A percentile compares a stretch with the other conserved stretches of the same genome.
These are phyloP conservation scores for Fusarium bulbicola DNA, from an alignment of 2,329 filamentous ascomycete genomes.

Conservation along the genomic window DNA sequence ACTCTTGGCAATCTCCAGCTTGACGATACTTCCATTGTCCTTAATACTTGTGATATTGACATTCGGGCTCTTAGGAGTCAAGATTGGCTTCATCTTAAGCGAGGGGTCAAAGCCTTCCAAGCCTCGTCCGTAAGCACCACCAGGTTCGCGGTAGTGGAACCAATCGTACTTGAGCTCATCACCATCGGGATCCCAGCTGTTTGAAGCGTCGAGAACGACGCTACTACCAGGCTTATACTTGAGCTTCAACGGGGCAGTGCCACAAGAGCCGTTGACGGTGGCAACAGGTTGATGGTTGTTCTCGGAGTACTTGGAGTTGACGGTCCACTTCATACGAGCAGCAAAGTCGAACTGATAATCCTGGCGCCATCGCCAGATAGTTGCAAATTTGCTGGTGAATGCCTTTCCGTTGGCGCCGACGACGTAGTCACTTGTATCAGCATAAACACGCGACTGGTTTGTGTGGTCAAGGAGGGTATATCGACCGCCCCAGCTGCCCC, in stretches of 20 bases:
- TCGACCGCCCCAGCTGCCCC: slow-evolving; percentile 16
- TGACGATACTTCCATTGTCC: neutral
- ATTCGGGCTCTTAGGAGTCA: neutral
- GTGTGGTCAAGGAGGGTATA: slow-evolving; percentile 13
- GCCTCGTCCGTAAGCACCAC: neutral
- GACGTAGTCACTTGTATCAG: slow-evolving; percentile 8
- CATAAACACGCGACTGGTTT: neutral
- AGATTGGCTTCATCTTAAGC: neutral
- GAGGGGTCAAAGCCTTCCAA: slow-evolving; percentile 5
- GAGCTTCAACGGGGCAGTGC: neutral
- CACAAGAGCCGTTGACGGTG: neutral
- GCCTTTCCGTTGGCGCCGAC: neutral
- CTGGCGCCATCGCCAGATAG: slow-evolving; percentile 14
- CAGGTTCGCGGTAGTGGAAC: slow-evolving; percentile 11
- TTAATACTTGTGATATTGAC: slow-evolving; percentile 5
- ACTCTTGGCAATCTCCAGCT: neutral
- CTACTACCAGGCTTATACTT: neutral
- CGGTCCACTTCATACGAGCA: slow-evolving; percentile 13
- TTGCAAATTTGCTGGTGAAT: slow-evolving; percentile 15
- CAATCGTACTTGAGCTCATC: neutral
- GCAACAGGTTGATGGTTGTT: slow-evolving; percentile 1
- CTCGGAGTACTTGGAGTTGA: neutral
- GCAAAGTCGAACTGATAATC: slow-evolving; percentile 24
- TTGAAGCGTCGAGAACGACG: neutral
- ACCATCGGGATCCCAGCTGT: slow-evolving; percentile 1